Evolutionary conservation across 495 filamentous ascomycete genomes (phyloP), one percentile per base, ranked within the genome.

Genomic region (Bathelium albidoporum): DNA sequence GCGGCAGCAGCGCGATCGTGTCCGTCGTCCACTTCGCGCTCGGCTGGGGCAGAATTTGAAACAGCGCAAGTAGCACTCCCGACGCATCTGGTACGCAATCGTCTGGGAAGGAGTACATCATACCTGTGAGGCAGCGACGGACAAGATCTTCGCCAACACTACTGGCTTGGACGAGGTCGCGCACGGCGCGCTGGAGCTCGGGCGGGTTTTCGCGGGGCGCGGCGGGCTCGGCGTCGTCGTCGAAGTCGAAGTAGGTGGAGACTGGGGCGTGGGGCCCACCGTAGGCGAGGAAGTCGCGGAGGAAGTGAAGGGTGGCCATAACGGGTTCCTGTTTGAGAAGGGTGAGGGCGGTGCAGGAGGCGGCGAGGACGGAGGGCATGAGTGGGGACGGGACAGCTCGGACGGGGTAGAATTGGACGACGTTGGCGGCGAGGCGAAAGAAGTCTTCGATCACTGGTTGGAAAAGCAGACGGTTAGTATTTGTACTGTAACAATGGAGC

Each of bases 81-180:
- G 89, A 94, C 5, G 91, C 91, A 74, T 97, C 95, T 0, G 92
- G 83, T 73, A 97, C 91, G 75, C 91, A 97, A 72, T 96, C 95
- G 52, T 85, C 82, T 0, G 94, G 94, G 79, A 97, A 99, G 0
- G 85, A 90, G 72, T 96, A 97, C 92, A 99, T 97, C 91, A 99
- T 93, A 65, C 94, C 94, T 3, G 91, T 91, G 71, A 97, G 76
- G 43, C 95, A 83, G 45, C 90, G 89, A 72, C 95, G 91, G 24
- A 89, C 82, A 36, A 99, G 79, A 28, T 83, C 73, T 72, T 91
- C 87, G 58, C 95, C 94, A 24, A 55, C 11, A 24, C 49, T 24
- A 59, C 92, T 85, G 0, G 80, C 77, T 1, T 81, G 59, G 58
- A 95, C 72, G 39, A 97, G 82, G 52, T 82, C 75, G 73, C 87